Base-by-base conservation (phyloP, 2,329 filamentous ascomycete species). In the Coleophoma crateriformis region DNA sequence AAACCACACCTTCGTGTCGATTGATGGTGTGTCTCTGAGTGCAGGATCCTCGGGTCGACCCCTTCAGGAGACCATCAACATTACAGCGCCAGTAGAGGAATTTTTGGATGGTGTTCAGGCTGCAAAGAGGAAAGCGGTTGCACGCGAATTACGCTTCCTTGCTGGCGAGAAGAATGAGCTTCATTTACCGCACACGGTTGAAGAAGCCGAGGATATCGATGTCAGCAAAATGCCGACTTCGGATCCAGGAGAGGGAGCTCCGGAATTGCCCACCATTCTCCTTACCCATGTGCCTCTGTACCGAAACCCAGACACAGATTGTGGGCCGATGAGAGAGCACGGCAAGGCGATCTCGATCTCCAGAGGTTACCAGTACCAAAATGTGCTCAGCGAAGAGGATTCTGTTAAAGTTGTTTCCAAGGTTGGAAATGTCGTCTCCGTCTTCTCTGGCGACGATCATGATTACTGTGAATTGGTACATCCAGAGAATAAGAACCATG, bases 361-460 rank as follows among this genome's bases (percentile, higher is more conserved):
- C 10, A 77, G 75, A 14, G 94, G 94, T 13, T 96, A 96, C 63
- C 94, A 99, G 66, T 99, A 99, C 64, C 92, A 97, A 66, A 99
- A 96, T 60, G 92, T 96, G 3, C 79, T 99, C 22, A 87, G 79
- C 46, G 81, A 85, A 45, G 76, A 81, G 2, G 82, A 96, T 57
- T 94, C 91, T 1, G 76, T 82, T 42, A 82, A 84, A 46, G 73
- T 99, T 35, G 73, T 96, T 39, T 78, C 85, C 52, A 88, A 84
- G 55, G 76, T 96, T 33, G 90, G 90, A 33, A 88, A 94, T 54
- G 81, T 97, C 12, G 77, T 82, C 3, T 87, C 94, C 56, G 87
- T 91, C 40, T 99, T 97, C 64, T 96, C 90, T 0, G 94, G 94
- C 11, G 94, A 99, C 61, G 94, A 99, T 64, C 94, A 99, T 71